These are phyloP conservation scores for Oryza meyeriana DNA, from an alignment of 176 grass and related monocot species.

Conservation along the genomic window DNA sequence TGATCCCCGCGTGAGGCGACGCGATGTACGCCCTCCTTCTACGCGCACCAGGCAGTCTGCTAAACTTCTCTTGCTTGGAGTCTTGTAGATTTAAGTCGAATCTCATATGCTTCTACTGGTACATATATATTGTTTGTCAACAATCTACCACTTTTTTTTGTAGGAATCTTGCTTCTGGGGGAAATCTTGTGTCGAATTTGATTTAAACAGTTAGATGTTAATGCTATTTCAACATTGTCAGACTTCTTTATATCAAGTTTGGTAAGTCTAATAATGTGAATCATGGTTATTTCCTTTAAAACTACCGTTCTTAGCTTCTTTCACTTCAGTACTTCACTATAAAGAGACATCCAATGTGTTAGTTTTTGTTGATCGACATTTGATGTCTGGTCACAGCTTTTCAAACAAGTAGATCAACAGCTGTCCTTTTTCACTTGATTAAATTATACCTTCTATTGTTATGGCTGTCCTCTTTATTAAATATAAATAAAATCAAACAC, in stretches of 20 bases:
- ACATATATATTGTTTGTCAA: not conserved
- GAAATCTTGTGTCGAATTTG: constrained; percentile 66
- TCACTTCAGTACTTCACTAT: not conserved
- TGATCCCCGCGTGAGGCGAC: too few relatives aligned
- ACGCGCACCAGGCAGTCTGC: too few relatives aligned
- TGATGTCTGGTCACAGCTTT: not conserved
- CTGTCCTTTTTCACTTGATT: constrained; percentile 10
- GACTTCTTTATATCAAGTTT: constrained; percentile 92
- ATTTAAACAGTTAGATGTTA: constrained; percentile 56
- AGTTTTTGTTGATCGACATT: constrained; percentile 10
- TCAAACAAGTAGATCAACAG: not conserved
- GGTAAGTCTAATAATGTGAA: constrained; percentile 52
- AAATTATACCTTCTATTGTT: constrained; percentile 6
- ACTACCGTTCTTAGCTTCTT: not conserved
- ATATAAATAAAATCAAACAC: constrained; percentile 9
- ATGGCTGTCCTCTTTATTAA: constrained; percentile 19
- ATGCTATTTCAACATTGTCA: constrained; percentile 59
- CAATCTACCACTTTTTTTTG: constrained; percentile 18
- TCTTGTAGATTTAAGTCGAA: constrained; percentile 16
- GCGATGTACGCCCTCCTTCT: too few relatives aligned
- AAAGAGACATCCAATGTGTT: not conserved
- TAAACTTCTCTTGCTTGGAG: constrained; percentile 20
- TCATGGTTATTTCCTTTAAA: constrained; percentile 32
- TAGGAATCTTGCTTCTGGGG: constrained; percentile 76
- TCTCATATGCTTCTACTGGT: constrained; percentile 1